Evolutionary conservation across 352 stramenopile species (phyloP).

Genomic region (Phytopythium chamaehyphon): DNA sequence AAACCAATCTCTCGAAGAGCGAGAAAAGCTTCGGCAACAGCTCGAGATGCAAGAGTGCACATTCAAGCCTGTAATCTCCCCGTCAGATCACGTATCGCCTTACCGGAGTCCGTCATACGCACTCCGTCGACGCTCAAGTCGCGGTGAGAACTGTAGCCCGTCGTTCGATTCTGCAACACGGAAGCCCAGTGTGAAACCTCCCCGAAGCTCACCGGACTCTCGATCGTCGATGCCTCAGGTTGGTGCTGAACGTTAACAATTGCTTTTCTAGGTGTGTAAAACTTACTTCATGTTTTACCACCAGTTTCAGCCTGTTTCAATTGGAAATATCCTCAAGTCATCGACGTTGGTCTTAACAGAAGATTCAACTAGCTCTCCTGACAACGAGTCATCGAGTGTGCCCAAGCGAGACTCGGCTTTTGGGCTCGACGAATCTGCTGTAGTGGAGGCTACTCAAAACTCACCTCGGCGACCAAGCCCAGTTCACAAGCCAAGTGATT

Average conservation of each 20-base stretch:
- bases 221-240: neutral
- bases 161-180: slow-evolving; percentile 1
- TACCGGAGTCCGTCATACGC: slow-evolving; percentile 30
- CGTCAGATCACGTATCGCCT: slow-evolving; percentile 32
- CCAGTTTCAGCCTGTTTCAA: slow-evolving; percentile 21
- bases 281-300: slow-evolving; percentile 1
- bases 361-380: slow-evolving; percentile 11
- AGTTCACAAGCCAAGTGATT: neutral
- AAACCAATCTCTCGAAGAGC: slow-evolving; percentile 72
- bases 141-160: slow-evolving; percentile 10
- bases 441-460: neutral
- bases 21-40: slow-evolving; percentile 65
- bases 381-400: slow-evolving; percentile 24
- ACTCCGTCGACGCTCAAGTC: slow-evolving; percentile 41
- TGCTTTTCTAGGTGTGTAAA: no score
- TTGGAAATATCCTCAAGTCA: slow-evolving; percentile 42
- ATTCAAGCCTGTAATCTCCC: slow-evolving; percentile 73
- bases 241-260: no score
- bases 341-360: slow-evolving; percentile 25
- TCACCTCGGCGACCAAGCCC: slow-evolving; percentile 3
- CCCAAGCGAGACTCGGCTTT: slow-evolving; percentile 8
- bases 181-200: neutral
- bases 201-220: neutral
- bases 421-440: neutral
- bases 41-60: slow-evolving; percentile 74